These are phyloP conservation scores for Xylaria sp. DNA, from an alignment of 2,329 filamentous ascomycete species.

Conservation along the genomic window DNA sequence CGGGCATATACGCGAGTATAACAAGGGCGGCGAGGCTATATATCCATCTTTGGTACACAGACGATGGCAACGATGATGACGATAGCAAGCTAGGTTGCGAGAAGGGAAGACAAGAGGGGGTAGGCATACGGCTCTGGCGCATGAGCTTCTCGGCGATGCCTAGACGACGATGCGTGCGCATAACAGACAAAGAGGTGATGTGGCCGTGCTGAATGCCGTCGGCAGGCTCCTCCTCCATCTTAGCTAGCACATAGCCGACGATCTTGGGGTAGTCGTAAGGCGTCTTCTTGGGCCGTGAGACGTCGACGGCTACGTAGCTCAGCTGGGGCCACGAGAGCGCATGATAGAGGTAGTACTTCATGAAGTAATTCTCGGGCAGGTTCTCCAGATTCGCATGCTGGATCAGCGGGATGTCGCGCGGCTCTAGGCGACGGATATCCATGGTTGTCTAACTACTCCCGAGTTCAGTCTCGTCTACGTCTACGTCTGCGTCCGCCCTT, in stretches of 20 bases:
- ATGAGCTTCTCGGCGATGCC: slow-evolving; percentile 98
- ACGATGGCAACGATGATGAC: not conserved
- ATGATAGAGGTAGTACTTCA: slow-evolving; percentile 99
- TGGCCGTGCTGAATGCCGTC: slow-evolving; percentile 95
- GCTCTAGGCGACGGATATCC: slow-evolving; percentile 89
- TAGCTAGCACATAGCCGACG: slow-evolving; percentile 98
- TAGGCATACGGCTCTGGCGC: slow-evolving; percentile 86
- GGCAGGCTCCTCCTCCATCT: slow-evolving; percentile 98
- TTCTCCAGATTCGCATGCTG: slow-evolving; percentile 99
- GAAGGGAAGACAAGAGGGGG: slow-evolving; percentile 1
- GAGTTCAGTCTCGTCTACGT: not conserved
- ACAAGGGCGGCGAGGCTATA: not conserved
- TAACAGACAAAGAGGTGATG: slow-evolving; percentile 94
- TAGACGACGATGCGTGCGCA: slow-evolving; percentile 91
- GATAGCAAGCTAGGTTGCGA: no score
- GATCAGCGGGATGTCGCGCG: slow-evolving; percentile 88
- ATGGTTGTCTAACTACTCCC: slow-evolving; percentile 58
- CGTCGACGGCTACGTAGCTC: slow-evolving; percentile 94
- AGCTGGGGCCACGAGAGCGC: slow-evolving; percentile 98
- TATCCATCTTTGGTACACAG: no score
- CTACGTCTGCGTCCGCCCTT: not conserved
- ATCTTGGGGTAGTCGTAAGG: slow-evolving; percentile 95
- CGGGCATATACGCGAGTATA: not conserved
- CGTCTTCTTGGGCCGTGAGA: slow-evolving; percentile 79
- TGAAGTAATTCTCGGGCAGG: slow-evolving; percentile 99